A percentile compares a stretch with the other conserved stretches of the same genome.
Evolutionary conservation across 768 basidiomycete genomes (phyloP).

Genomic region (Gymnopilus junonius): DNA sequence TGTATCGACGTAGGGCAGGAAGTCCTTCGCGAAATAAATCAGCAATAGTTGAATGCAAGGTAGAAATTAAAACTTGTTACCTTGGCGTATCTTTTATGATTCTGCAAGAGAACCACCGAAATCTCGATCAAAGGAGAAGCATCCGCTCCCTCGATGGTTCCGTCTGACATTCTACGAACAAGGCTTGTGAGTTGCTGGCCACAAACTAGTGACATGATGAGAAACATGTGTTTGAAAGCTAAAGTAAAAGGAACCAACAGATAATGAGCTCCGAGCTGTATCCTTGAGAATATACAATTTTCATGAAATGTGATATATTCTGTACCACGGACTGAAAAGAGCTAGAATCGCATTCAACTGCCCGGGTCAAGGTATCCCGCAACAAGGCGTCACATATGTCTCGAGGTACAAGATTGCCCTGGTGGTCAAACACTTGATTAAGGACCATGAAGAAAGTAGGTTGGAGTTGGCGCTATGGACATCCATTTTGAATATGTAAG

Average conservation of each 20-base stretch:
- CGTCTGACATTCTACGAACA: slow-evolving; percentile 63
- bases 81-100: slow-evolving; percentile 61
- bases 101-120: slow-evolving; percentile 54
- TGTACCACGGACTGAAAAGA: slow-evolving; percentile 56
- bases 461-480: slow-evolving; percentile 46
- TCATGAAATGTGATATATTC: slow-evolving; percentile 62
- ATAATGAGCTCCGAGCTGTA: slow-evolving; percentile 58
- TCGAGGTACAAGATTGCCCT: slow-evolving; percentile 35
- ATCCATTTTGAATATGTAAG: not conserved
- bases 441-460: slow-evolving; percentile 58
- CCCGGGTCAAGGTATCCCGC: slow-evolving; percentile 56
- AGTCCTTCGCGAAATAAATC: slow-evolving; percentile 44
- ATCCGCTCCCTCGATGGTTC: slow-evolving; percentile 50
- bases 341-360: slow-evolving; percentile 52
- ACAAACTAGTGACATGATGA: slow-evolving; percentile 45
- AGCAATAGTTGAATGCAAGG: slow-evolving; percentile 3
- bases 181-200: slow-evolving; percentile 57
- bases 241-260: slow-evolving; percentile 43
- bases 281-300: slow-evolving; percentile 57
- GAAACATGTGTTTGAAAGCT: not conserved
- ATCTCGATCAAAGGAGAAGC: slow-evolving; percentile 60
- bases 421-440: slow-evolving; percentile 46
- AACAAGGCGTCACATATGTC: slow-evolving; percentile 53
- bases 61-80: slow-evolving; percentile 38
- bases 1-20: slow-evolving; percentile 61